Evolutionary conservation across 73 alveolate species (phyloP).

Genomic region (Paramecium sexaurelia): DNA sequence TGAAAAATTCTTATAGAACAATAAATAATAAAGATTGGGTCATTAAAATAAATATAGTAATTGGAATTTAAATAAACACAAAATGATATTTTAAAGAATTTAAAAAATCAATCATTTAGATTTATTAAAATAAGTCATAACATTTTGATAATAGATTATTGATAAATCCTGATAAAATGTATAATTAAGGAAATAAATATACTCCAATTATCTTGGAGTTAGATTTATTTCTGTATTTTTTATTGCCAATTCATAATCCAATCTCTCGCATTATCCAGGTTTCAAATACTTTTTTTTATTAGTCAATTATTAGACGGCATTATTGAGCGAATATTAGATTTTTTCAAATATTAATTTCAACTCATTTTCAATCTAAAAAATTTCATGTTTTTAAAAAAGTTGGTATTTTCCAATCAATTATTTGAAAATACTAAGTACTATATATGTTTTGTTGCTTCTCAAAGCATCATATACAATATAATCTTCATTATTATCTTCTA

Average conservation of each 20-base stretch:
- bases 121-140: constrained; percentile 7
- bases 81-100: not conserved
- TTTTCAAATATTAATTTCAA: not conserved
- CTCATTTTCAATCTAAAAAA: not conserved
- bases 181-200: not conserved
- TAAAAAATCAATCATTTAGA: constrained; percentile 2
- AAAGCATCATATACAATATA: not conserved
- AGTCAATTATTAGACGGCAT: not conserved
- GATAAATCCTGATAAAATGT: not conserved
- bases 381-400: not conserved
- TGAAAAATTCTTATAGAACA: not conserved
- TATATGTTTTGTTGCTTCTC: not conserved
- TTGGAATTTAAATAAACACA: constrained; percentile 5
- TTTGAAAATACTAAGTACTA: not conserved
- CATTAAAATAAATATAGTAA: not conserved
- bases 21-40: not conserved
- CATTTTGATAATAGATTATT: not conserved
- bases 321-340: not conserved
- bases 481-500: constrained; percentile 33
- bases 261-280: constrained; percentile 17
- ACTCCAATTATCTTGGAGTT: not conserved
- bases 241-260: not conserved
- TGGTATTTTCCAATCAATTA: not conserved
- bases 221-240: not conserved
- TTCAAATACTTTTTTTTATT: constrained; percentile 11